These are phyloP conservation scores for Periconia macrospinosa DNA, from an alignment of 2,329 filamentous ascomycete genomes.

Conservation along the genomic window DNA sequence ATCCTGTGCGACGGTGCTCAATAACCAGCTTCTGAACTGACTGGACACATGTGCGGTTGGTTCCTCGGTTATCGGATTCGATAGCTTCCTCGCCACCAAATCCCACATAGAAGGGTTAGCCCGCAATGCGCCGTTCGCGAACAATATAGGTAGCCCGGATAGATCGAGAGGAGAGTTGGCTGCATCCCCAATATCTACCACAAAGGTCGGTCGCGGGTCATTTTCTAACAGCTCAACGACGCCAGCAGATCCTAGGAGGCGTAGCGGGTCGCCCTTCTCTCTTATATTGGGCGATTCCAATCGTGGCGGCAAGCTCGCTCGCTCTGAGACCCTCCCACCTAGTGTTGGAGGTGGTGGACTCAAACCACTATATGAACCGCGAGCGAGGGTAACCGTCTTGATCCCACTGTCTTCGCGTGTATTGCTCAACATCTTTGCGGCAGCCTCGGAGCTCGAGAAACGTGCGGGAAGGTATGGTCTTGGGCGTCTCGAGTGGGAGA, in stretches of 20 bases:
- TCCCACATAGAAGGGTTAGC: conserved; percentile 59
- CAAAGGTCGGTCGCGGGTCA: conserved; percentile 75
- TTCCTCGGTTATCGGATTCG: conserved; percentile 41
- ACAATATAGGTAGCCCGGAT: conserved; percentile 61
- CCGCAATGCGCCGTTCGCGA: conserved; percentile 69
- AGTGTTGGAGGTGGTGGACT: conserved; percentile 48
- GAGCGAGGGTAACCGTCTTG: conserved; percentile 56
- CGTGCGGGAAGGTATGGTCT: conserved; percentile 53
- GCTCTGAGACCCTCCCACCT: conserved; percentile 58
- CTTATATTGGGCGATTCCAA: conserved; percentile 57
- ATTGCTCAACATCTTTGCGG: conserved; percentile 60
- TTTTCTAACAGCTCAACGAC: conserved; percentile 74
- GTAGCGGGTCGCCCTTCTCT: conserved; percentile 52
- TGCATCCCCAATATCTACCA: conserved; percentile 67
- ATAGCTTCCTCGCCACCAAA: conserved; percentile 55
- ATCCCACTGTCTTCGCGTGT: conserved; percentile 53
- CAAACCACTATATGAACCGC: conserved; percentile 47
- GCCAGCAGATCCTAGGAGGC: conserved; percentile 65
- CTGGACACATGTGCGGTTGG: conserved; percentile 21
- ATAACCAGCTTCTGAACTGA: conserved; percentile 71
- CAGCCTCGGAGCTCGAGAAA: conserved; percentile 61
- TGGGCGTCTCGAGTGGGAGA: conserved; percentile 49
- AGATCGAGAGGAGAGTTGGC: conserved; percentile 55
- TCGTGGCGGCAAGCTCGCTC: conserved; percentile 53
- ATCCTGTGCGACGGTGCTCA: conserved; percentile 57